Base-by-base conservation (phyloP, 2,329 filamentous ascomycete genomes). In the Epichloe scottii region DNA sequence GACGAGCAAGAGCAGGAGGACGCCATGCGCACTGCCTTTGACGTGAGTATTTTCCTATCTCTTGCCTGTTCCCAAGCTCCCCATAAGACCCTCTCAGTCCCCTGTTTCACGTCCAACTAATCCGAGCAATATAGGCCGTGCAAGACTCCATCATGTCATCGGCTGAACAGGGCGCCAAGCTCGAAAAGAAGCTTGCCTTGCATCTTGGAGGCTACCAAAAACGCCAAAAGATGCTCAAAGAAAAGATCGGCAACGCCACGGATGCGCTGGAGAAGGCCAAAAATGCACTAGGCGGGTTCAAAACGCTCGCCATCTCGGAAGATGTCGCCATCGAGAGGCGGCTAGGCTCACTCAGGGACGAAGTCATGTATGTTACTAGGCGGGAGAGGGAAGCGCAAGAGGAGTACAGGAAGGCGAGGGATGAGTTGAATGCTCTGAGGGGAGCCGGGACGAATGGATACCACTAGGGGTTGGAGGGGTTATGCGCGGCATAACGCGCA, bases 321-420 rank as follows among this genome's bases (percentile, higher is more conserved):
- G 82, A 91, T 55, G 82, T 83, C 5, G 87, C 85, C 0, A 76
- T 96, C 52, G 73, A 74, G 44, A 77, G 81, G 51, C 77, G 93
- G 33, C 70, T 97, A 49, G 86, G 85, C 57, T 75, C 76, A 11
- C 69, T 96, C 52, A 79, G 89, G 48, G 84, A 87, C n/a, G 89
- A 96, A 65, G 89, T 95, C 21, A 78, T 75, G 6, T 87, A 87
- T 59, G 78, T 97, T 10, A 87, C 82, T 58, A 81, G 81, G 59
- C 76, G 91, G 55, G 91, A 97, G 71, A 77, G 90, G 53, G 89
- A 96, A 69, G 89, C 89, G 6, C 93, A 98, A 69, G 89, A 96
- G 56, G 66, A 85, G 60, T 98, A 93, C 64, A 78, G 87, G 59
- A 72, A 71, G 56, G 79, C 82, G 53, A 88, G 79, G 68, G 87